These are phyloP conservation scores for Dissophora globulifera DNA, from an alignment of 192 early-diverging fungal species.

Conservation along the genomic window DNA sequence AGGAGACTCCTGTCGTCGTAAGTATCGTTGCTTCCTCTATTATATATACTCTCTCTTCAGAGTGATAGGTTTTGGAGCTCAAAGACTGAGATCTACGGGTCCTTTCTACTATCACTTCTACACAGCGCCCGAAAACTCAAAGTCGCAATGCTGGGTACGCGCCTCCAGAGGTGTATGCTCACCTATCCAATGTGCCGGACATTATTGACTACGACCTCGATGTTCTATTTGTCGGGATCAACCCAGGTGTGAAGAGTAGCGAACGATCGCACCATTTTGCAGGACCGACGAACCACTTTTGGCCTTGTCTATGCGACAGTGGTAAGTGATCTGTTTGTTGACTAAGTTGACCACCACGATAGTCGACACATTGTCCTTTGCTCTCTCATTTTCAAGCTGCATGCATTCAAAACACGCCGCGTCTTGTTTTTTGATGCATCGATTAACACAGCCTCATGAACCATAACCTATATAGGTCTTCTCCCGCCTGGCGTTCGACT, in stretches of 20 bases:
- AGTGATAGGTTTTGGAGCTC: no score
- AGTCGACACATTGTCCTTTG: no score
- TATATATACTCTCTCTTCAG: no score
- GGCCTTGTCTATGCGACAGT: slow-evolving; percentile 73
- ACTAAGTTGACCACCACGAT: no score
- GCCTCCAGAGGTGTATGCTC: slow-evolving; percentile 32
- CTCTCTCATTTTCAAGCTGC: no score
- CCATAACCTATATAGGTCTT: no score
- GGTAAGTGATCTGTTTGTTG: no score
- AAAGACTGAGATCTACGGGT: no score
- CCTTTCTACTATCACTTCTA: neutral
- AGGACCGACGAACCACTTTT: slow-evolving; percentile 78
- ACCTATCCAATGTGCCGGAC: slow-evolving; percentile 50
- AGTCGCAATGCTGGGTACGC: slow-evolving; percentile 24
- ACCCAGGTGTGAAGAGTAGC: slow-evolving; percentile 72
- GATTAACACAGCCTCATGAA: neutral
- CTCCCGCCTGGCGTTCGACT: slow-evolving; percentile 61
- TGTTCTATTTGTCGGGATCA: slow-evolving; percentile 81
- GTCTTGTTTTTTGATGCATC: no score
- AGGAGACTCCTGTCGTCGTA: neutral
- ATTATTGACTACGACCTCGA: slow-evolving; percentile 60
- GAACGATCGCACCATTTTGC: slow-evolving; percentile 73
- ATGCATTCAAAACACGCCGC: no score
- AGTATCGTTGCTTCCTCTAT: neutral
- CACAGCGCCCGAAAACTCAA: slow-evolving; percentile 11